Evolutionary conservation across 164 flowering plant species (phyloP), one percentile per base, ranked within the genome.

Genomic region (Annona cherimola): DNA sequence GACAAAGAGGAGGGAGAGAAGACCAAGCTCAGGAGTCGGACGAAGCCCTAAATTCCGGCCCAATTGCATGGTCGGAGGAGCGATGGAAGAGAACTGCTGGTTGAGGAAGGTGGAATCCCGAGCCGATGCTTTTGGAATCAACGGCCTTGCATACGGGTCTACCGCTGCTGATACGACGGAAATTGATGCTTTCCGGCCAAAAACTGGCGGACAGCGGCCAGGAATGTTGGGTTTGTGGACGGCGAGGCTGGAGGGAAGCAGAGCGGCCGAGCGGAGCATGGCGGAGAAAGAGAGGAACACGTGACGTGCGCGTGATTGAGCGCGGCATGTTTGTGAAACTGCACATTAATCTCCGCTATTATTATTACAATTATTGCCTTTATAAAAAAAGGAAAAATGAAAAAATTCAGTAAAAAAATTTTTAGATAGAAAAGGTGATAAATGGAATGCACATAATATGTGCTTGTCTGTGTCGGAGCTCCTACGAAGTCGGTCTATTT

Each of bases 1-100:
- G 20, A 74, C 79, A 55, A 79, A 76, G 59, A 74, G 42, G 11
- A 76, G 42, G 54, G 77, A 76, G 45, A 76, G 26, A 59, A 79
- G 73, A 61, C 79, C 81, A 8, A 79, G 44, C 63, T 76, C 77
- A 1, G 71, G 77, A 45, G 62, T 71, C 7, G 75, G 68, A 5
- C 73, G 70, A 67, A 76, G 64, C 54, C 69, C 64, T 43, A 72
- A 16, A 46, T 54, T 61, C 45, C 67, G 71, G 7, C 63, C 77
- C 46, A 74, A 71, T 4, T 54, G 72, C 5, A 12, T 54, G 4
- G 61, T 65, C n/a, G 78, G 67, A 66, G 78, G 67, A 66, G 64
- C 7, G 59, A 39, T 63, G 19, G 67, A 63, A 4, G 14, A 66
- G 45, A 20, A 63, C 19, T 59, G 63, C 2, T 46, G 45, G 16